phyloP scores from a whole-genome alignment of 2,329 filamentous ascomycete species.

The Diaporthe citrichinensis region DNA sequence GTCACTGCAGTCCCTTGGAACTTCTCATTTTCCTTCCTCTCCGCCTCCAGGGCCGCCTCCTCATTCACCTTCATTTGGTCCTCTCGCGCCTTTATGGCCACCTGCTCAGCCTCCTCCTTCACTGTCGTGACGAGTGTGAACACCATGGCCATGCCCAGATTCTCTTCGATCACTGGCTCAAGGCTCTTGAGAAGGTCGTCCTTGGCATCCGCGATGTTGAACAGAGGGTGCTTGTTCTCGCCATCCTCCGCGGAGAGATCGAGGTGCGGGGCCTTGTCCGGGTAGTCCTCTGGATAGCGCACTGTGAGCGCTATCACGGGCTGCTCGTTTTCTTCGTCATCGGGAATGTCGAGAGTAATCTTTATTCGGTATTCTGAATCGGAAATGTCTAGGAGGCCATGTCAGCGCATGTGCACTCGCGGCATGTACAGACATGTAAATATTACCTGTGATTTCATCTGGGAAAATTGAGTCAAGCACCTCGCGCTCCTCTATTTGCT shows the following conservation, averaged over 20 bases:
- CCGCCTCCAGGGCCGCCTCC: slow-evolving; percentile 69
- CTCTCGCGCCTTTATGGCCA: slow-evolving; percentile 81
- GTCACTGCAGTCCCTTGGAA: slow-evolving; percentile 94
- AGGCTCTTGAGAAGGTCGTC: slow-evolving; percentile 79
- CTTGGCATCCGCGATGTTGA: slow-evolving; percentile 87
- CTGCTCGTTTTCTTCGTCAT: slow-evolving; percentile 70
- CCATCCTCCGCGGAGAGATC: slow-evolving; percentile 84
- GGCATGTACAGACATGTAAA: neutral
- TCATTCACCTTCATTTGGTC: slow-evolving; percentile 72
- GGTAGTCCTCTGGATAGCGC: slow-evolving; percentile 90
- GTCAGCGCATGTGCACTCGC: slow-evolving; percentile 16
- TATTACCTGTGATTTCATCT: slow-evolving; percentile 90
- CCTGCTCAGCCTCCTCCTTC: slow-evolving; percentile 90
- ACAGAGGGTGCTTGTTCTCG: slow-evolving; percentile 75
- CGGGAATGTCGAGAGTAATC: slow-evolving; percentile 84
- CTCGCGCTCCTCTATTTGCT: slow-evolving; percentile 95
- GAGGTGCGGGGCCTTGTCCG: slow-evolving; percentile 86
- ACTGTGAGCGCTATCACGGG: slow-evolving; percentile 86
- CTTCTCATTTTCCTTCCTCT: slow-evolving; percentile 95
- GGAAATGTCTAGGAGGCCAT: slow-evolving; percentile 79
- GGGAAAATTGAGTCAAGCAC: slow-evolving; percentile 99
- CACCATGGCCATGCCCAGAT: slow-evolving; percentile 96
- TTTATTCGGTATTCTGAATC: slow-evolving; percentile 90
- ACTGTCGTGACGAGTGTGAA: slow-evolving; percentile 90
- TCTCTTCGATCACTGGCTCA: slow-evolving; percentile 86